Evolutionary conservation across 2,329 filamentous ascomycete species (phyloP).

Genomic region (Teratosphaeria gauchensis): DNA sequence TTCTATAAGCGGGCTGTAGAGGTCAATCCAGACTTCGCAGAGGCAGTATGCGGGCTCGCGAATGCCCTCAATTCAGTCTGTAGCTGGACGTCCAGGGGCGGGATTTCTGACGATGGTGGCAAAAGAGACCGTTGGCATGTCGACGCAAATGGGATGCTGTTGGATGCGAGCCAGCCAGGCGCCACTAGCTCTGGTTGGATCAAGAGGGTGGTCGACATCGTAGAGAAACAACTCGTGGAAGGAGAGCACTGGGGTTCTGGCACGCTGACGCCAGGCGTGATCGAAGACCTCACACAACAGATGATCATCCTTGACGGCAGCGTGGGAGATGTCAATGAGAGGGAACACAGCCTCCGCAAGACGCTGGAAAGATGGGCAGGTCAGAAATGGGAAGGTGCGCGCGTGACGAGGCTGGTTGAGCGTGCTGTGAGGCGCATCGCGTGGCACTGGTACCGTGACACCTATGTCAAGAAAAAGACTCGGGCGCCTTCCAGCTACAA

Average conservation of each 20-base stretch:
- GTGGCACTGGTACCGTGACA: conserved; percentile 83
- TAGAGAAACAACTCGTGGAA: conserved; percentile 76
- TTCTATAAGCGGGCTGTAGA: conserved; percentile 87
- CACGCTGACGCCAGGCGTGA: conserved; percentile 41
- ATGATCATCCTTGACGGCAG: conserved; percentile 30
- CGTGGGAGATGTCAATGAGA: conserved; percentile 24
- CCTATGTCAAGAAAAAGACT: conserved; percentile 53
- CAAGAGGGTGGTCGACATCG: conserved; percentile 81
- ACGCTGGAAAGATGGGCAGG: conserved; percentile 51
- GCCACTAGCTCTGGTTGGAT: conserved; percentile 67
- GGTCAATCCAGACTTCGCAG: conserved; percentile 91
- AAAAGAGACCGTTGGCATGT: conserved; percentile 89
- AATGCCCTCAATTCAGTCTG: conserved; percentile 96
- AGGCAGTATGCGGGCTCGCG: conserved; percentile 89
- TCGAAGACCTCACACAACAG: conserved; percentile 37
- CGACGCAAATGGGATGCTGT: conserved; percentile 69
- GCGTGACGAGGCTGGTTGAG: conserved; percentile 73
- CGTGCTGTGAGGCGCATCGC: conserved; percentile 67
- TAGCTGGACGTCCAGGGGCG: conserved; percentile 83
- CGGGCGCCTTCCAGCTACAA: conserved; percentile 52
- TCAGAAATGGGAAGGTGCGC: conserved; percentile 78
- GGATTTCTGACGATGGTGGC: conserved; percentile 64
- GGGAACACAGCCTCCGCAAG: conserved; percentile 28
- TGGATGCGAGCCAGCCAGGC: conserved; percentile 56
- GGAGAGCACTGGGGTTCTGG: conserved; percentile 79